Evolutionary conservation across 2,329 filamentous ascomycete genomes (phyloP), one percentile per base, ranked within the genome.

Genomic region (Capronia americana): DNA sequence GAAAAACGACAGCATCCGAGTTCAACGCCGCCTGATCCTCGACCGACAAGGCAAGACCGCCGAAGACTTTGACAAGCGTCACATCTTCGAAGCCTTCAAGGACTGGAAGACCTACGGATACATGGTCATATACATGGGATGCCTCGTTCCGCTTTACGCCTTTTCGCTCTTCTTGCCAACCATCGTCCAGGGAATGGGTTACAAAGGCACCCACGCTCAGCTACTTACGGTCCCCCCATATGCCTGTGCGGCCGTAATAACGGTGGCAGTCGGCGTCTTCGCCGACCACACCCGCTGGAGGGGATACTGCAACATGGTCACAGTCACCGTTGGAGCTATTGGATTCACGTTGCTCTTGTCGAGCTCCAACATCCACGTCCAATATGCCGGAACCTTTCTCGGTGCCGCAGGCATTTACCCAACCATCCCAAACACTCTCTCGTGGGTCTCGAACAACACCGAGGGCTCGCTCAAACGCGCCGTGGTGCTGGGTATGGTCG

Each of bases 391-490:
- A 0, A 91, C 88, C 0, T 97, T 96, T 77, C 82, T 97, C 0
- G 92, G 89, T 0, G 93, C 93, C 0, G 81, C 93, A 61, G 93
- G 93, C 1, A 96, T 97, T 71, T 97, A 97, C 74, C 93, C 93
- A 0, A 90, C 88, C 73, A 91, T 96, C 64, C 81, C 92, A 7
- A 95, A 96, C 75, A 96, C 92, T 0, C 92, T 97, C 69, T 88
- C 89, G 1, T 97, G 93, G 93, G 83, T 89, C n/a, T 88, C 89
- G 57, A 97, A 97, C 80, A 97, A 97, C 70, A 86, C 89, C 34
- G 93, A 97, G 78, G 80, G 93, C 17, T 91, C 94, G 1, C 96
- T 96, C 80, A 97, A 97, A 82, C 87, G 93, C 30, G 93, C 92
- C 32, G 89, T 97, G 17, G 91, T 92, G 0, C 80, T 97, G 0